Base-by-base conservation (phyloP, 352 stramenopile species). In the Phytophthora ramorum region DNA sequence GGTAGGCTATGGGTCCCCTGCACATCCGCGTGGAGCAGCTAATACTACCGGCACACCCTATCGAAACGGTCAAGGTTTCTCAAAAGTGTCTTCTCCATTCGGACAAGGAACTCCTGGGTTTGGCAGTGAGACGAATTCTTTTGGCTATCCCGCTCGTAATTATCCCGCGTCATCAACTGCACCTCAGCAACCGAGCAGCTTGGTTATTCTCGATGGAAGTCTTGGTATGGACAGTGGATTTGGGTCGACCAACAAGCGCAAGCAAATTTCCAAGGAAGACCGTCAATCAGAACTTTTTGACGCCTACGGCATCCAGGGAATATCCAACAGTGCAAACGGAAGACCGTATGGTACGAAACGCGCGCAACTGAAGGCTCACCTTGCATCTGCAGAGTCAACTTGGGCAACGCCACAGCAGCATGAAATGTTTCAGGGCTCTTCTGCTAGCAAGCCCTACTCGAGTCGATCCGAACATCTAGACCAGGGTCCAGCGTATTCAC, bases 231-330 rank as follows among this genome's bases (percentile, higher is more conserved):
- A 66, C 3, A 66, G 32, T n/a, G 51, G 58, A 8, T 54, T 51
- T 22, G 58, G 38, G 9, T 49, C 59, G 10, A 40, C 28, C 57
- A 48, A 59, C 22, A 78, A 77, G 16, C 66, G 55, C 7, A 79
- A 75, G 51, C 66, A 58, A 35, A 69, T 76, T 50, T 74, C 78
- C 1, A 87, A 85, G 28, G 72, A 88, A 41, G 81, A 87, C 16
- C 66, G 75, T 2, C 79, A 90, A 30, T 80, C 73, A 2, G 64
- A 85, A 26, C 64, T 93, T 3, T 87, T 91, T 40, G 82, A 90
- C 26, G 86, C 82, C 4, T 93, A 93, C 46, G 85, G 82, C 1
- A 71, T 93, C 10, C 72, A 47, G 12, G 62, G 14, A 13, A 26
- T 35, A 26, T 17, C 30, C 12, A 57, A 17, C 12, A 63, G 9